Base-by-base conservation (phyloP, 2,329 filamentous ascomycete species). In the Blumeria graminis region DNA sequence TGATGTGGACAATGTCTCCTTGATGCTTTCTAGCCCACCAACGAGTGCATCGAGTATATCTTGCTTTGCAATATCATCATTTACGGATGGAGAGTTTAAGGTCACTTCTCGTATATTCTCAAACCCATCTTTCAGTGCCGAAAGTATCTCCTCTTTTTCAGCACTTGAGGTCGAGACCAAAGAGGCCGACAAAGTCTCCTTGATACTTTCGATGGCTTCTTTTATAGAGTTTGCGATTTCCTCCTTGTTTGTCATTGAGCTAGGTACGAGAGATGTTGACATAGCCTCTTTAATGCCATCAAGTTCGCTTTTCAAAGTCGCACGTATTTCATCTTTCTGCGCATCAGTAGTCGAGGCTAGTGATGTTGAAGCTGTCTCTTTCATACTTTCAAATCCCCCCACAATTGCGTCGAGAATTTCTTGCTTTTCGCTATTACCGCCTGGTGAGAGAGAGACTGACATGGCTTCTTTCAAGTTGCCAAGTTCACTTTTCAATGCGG, bases 141-240 rank as follows among this genome's bases (percentile, higher is more conserved):
- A 77, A 1, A 93, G 74, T 33, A 92, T 75, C 54, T 89, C 84
- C 35, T 84, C 76, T 54, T 75, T 78, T 56, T 80, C 52, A 18
- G 52, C 18, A 16, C 67, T 66, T 28, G 69, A 67, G 18, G 70
- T 71, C 54, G 67, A 70, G 50, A 77, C 67, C 5, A 81, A 62
- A 28, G 74, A 74, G 36, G 71, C 69, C 8, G 74, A 70, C 52
- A 82, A 68, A 1, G 72, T 74, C 59, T 80, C 76, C 38, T 78
- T 76, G 28, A 84, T 69, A 56, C 75, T 72, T 55, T 84, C 80
- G 8, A 96, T 72, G 0, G 88, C 89, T 16, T 81, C 76, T 66
- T 84, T 93, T 57, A 96, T 74, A 0, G 86, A 86, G 58, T 94
- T 86, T 0, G 95, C 74, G 54, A 95, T 89, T 68, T 95, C 88